A percentile compares a stretch with the other conserved stretches of the same genome.
Conservation (phyloP, 2,329 filamentous ascomycete genomes). For the Apiospora malaysiana region DNA sequence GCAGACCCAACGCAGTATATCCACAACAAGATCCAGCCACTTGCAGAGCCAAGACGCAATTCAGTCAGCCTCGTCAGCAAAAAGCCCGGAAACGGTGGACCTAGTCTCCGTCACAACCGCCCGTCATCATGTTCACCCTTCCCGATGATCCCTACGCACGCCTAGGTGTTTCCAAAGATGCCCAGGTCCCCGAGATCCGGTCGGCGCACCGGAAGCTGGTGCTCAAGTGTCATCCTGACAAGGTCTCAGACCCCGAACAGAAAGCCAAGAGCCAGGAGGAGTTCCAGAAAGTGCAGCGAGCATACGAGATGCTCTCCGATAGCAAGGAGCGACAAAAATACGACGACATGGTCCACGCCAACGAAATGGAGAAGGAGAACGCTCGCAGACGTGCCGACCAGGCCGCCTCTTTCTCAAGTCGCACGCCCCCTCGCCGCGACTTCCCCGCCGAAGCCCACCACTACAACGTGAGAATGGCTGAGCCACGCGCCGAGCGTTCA, state of each 20-base stretch:
- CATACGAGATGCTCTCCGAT: constrained; percentile 89
- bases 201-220: constrained; percentile 84
- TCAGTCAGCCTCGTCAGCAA: not conserved
- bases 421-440: constrained; percentile 24
- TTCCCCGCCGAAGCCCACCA: constrained; percentile 14
- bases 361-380: constrained; percentile 52
- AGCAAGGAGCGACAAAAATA: constrained; percentile 75
- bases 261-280: constrained; percentile 83
- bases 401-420: constrained; percentile 2
- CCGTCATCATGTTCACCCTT: constrained; percentile 53
- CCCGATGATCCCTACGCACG: constrained; percentile 79
- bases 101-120: not conserved
- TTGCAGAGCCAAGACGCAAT: constrained; percentile 2
- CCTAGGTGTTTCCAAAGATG: constrained; percentile 76
- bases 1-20: not conserved
- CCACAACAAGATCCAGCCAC: not conserved
- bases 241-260: constrained; percentile 77
- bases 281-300: constrained; percentile 91
- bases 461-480: constrained; percentile 20
- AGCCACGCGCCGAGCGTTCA: not conserved
- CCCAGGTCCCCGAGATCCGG: constrained; percentile 74
- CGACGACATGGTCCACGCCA: constrained; percentile 69
- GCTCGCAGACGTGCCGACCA: constrained; percentile 29
- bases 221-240: constrained; percentile 89
- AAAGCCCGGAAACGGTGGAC: not conserved